Evolutionary conservation across 1,284 basidiomycete species (phyloP), one percentile per base, ranked within the genome.

Genomic region (Marasmius tenuissimus): DNA sequence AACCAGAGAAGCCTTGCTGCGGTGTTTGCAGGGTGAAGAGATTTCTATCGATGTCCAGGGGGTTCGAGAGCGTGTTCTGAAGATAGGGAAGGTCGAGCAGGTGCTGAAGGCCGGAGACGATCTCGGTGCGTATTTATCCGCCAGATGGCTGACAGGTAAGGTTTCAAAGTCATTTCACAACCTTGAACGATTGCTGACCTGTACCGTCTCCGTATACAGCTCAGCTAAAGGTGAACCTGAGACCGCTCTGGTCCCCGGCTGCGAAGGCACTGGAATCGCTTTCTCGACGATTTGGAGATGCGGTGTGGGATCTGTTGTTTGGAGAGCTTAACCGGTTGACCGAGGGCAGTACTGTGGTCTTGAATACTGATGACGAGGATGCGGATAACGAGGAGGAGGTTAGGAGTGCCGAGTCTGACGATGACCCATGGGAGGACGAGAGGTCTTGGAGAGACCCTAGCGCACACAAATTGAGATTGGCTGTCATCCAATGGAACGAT

Each of bases 141-240:
- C 77, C 7, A 72, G 84, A 45, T 93, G 92, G 91, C 69, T 93
- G 16, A 79, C 90, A 49, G 84, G 86, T 85, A 65, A 62, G 77
- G 74, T 57, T 39, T 57, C 27, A 34, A 60, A 45, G 39, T n/a
- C 47, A 61, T 49, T 20, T 48, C 51, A 57, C 9, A 50, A 4
- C 38, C 62, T 1, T n/a, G 58, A 22, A 53, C 5, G 22, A 57
- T 57, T 60, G 33, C 55, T 67, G 45, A 60, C 40, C 10, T 40
- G 37, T 45, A 11, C 12, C n/a, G 12, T 16, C 58, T 42, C 60
- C 68, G 42, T 47, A 14, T 52, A n/a, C 66, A 87, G 92, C 90
- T 2, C 95, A 97, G 73, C 78, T 97, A 54, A 97, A 97, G 76
- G 91, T 97, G 67, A 95, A 95, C 72, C 78, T 97, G 52, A 85